These are phyloP conservation scores for Davidsoniella virescens DNA, from an alignment of 2,329 filamentous ascomycete species.

Conservation along the genomic window DNA sequence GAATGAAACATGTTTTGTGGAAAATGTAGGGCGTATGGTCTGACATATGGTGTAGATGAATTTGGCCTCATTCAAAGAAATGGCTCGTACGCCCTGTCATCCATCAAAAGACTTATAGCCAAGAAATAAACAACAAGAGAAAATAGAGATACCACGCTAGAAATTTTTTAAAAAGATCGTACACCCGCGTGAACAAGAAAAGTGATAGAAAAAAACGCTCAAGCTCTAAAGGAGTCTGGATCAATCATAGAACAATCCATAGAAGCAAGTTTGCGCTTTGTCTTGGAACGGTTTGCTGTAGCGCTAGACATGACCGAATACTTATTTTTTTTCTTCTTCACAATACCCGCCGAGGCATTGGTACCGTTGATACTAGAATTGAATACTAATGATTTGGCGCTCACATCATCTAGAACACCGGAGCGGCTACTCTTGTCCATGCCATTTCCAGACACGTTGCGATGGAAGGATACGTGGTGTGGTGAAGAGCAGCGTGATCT, in stretches of 20 bases:
- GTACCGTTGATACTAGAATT: no score
- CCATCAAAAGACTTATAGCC: no score
- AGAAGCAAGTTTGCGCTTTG: not conserved
- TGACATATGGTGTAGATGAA: no score
- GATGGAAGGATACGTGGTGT: not conserved
- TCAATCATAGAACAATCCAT: slow-evolving; percentile 4
- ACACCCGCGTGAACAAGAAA: not conserved
- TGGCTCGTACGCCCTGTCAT: no score
- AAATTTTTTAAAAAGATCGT: not conserved
- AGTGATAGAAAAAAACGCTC: not conserved
- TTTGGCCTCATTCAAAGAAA: no score
- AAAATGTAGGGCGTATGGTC: no score
- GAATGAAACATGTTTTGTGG: no score
- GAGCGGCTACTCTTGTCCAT: not conserved
- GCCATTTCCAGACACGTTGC: not conserved
- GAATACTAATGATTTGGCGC: no score
- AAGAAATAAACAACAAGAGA: no score
- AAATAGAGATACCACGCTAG: no score
- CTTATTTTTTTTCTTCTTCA: slow-evolving; percentile 1
- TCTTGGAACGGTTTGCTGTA: not conserved
- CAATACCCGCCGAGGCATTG: not conserved
- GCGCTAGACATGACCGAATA: not conserved
- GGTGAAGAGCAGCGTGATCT: slow-evolving; percentile 1
- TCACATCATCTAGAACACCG: no score
- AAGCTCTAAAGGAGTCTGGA: slow-evolving; percentile 2